A percentile compares a stretch with the other conserved stretches of the same genome.
These are phyloP conservation scores for Skeletonema potamos DNA, from an alignment of 108 stramenopile species.

Conservation along the genomic window DNA sequence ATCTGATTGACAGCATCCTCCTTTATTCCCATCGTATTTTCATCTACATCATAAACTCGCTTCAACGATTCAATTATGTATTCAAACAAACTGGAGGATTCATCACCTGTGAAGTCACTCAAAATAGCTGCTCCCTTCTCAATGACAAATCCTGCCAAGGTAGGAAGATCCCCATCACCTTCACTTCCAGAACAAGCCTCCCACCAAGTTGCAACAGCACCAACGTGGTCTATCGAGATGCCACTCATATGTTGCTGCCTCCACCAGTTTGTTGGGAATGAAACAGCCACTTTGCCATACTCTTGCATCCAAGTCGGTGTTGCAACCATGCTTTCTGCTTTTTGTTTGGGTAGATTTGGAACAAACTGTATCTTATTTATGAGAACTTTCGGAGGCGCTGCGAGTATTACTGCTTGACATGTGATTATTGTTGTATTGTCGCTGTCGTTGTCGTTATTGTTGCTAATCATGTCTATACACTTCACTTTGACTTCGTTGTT, in stretches of 20 bases:
- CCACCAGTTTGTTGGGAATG: conserved; percentile 22
- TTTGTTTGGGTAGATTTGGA: conserved; percentile 12
- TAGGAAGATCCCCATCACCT: conserved; percentile 10
- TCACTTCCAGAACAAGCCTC: conserved; percentile 20
- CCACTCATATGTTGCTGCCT: conserved; percentile 6
- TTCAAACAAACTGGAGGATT: not conserved
- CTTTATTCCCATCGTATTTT: conserved; percentile 13
- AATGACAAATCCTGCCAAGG: conserved; percentile 21
- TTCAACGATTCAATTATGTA: conserved; percentile 10
- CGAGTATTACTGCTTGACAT: conserved; percentile 14
- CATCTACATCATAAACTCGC: conserved; percentile 7
- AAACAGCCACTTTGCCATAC: conserved; percentile 23
- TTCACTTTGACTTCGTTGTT: not conserved
- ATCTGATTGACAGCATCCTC: not conserved
- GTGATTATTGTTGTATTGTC: not conserved
- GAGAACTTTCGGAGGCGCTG: conserved; percentile 17
- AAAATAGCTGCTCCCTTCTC: not conserved
- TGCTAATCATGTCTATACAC: not conserved
- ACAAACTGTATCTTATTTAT: conserved; percentile 10
- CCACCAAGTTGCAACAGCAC: conserved; percentile 28
- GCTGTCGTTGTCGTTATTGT: not conserved
- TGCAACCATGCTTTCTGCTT: conserved; percentile 18
- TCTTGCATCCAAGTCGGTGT: conserved; percentile 34
- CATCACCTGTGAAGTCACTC: not conserved
- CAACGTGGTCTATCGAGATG: conserved; percentile 11